Evolutionary conservation across 2,329 filamentous ascomycete species (phyloP).

Genomic region (Botryotinia calthae): DNA sequence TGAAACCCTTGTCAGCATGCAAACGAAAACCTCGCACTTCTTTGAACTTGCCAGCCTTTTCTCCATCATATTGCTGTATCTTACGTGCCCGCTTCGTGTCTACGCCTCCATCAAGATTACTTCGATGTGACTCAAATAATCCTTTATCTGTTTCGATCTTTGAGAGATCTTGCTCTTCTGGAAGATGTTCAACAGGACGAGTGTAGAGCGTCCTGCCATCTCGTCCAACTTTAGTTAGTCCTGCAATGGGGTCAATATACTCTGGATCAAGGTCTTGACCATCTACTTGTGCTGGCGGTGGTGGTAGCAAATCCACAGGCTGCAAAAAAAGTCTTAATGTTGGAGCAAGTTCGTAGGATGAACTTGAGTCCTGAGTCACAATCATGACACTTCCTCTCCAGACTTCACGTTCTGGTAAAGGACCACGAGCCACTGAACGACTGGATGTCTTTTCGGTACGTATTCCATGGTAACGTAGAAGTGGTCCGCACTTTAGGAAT

Average conservation of each 20-base stretch:
- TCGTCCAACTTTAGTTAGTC: constrained; percentile 79
- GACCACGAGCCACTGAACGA: constrained; percentile 39
- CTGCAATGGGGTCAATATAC: constrained; percentile 85
- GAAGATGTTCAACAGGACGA: constrained; percentile 81
- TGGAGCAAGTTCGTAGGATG: constrained; percentile 78
- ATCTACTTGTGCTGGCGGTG: constrained; percentile 67
- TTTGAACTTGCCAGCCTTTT: constrained; percentile 75
- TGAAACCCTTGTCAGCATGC: constrained; percentile 80
- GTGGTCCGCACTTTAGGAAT: constrained; percentile 84
- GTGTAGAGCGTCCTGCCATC: constrained; percentile 86
- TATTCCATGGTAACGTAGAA: constrained; percentile 86
- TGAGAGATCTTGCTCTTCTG: constrained; percentile 76
- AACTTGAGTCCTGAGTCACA: constrained; percentile 80
- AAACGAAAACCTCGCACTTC: constrained; percentile 80
- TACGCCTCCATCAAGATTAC: constrained; percentile 49
- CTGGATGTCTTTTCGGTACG: constrained; percentile 54
- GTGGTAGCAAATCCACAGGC: constrained; percentile 76
- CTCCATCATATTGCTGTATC: constrained; percentile 65
- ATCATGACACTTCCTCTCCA: constrained; percentile 97
- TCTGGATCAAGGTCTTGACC: constrained; percentile 69
- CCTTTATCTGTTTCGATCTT: constrained; percentile 76
- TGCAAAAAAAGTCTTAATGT: constrained; percentile 83
- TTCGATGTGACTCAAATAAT: constrained; percentile 70
- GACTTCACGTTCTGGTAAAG: constrained; percentile 62
- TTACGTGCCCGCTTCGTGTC: constrained; percentile 52